Conservation (phyloP, 2,329 filamentous ascomycete species). For the Drechslerella coelobrocha region DNA sequence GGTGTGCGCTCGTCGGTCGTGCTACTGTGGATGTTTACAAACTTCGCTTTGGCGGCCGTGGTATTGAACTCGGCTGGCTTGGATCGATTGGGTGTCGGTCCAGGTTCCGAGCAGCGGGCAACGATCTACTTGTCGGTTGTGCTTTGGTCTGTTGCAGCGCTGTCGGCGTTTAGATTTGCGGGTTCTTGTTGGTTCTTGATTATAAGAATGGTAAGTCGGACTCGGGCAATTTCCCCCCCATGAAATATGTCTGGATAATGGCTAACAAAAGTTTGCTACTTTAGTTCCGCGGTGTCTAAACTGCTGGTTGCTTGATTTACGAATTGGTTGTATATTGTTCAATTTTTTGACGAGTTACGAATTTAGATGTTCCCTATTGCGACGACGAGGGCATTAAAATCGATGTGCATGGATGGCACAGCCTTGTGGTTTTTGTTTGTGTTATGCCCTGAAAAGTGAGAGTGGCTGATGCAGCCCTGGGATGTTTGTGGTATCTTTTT, state of each 20-base stretch:
- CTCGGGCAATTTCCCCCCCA: constrained; percentile 1
- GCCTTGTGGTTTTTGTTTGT: neutral
- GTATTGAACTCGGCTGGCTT: constrained; percentile 86
- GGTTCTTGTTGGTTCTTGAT: constrained; percentile 92
- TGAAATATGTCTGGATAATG: neutral
- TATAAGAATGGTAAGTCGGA: constrained; percentile 76
- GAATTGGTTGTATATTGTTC: constrained; percentile 20
- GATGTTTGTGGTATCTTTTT: neutral
- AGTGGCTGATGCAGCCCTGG: no score
- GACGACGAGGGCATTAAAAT: neutral
- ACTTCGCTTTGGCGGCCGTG: constrained; percentile 83
- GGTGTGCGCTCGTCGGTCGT: constrained; percentile 93
- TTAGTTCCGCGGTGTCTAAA: constrained; percentile 56
- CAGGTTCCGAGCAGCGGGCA: constrained; percentile 64
- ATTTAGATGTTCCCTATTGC: constrained; percentile 10
- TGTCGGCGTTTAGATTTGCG: constrained; percentile 85
- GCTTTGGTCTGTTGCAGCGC: constrained; percentile 83
- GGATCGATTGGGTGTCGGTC: constrained; percentile 67
- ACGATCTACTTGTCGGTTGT: constrained; percentile 87
- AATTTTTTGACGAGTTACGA: constrained; percentile 40
- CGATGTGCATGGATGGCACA: no score
- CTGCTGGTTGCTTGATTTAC: constrained; percentile 1
- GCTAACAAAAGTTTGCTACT: constrained; percentile 34
- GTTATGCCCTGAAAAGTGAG: no score
- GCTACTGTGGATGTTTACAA: constrained; percentile 93